Base-by-base conservation (phyloP, 179 eudicot genomes). In the Dionaea muscipula region DNA sequence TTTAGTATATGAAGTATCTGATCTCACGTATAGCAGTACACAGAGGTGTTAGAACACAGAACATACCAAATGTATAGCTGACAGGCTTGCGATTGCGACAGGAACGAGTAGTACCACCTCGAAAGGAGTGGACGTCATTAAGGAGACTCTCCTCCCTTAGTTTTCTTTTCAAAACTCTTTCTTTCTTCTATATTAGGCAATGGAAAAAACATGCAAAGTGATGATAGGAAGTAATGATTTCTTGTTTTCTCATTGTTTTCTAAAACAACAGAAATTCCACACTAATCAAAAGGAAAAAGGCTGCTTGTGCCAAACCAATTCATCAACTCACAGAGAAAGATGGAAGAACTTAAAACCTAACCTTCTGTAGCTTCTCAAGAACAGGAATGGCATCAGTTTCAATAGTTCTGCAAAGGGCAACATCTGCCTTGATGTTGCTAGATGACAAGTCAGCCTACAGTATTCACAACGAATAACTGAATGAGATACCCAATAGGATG, bases 21-120 rank as follows among this genome's bases (percentile, higher is more conserved):
- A n/a, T n/a, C n/a, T n/a, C n/a, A n/a, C n/a, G n/a, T n/a, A n/a
- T n/a, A n/a, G n/a, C n/a, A n/a, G n/a, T 28, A 28, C 3, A 28
- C 35, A 28, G 3, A 3, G 35, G 8, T 3, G 8, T 50, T 27
- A 45, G 27, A 26, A 25, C 24, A 7, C 51, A 55, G 36, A 64
- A 26, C 80, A 59, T 91, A 91, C 95, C 94, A 78, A 72, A 91
- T 66, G 82, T 84, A 57, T 91, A 91, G 33, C 33, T 72, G 60
- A 78, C 81, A 57, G 82, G 85, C 55, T 56, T 74, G 7, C 81
- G 78, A 58, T 46, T 60, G 52, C 94, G 98, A 56, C 84, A 73
- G 23, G 98, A 73, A 40, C 95, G 84, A 35, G 84, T 71, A 47
- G 72, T 53, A 21, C 77, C 74, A 57, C 68, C 31, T 53, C 41